Base-by-base conservation (phyloP, 2,329 filamentous ascomycete species). In the Fusarium guadeloupense region DNA sequence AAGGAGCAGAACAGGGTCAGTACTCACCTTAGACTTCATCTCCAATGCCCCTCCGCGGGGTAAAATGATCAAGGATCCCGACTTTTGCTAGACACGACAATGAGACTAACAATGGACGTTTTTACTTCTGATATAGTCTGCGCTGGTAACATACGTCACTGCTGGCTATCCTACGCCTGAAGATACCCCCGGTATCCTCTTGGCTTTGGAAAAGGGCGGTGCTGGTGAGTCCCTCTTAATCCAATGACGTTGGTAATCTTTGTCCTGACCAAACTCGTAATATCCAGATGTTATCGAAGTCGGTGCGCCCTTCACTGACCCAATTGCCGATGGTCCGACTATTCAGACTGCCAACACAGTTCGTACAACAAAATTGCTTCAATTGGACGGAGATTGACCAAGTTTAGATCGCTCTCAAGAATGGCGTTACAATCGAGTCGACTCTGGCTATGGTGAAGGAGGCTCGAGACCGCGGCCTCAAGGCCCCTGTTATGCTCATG, bases 251-350 rank as follows among this genome's bases (percentile, higher is more conserved):
- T 39, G 20, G 21, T 30, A 40, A 54, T 23, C 21, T 62, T 31
- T 25, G 37, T 39, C 34, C 38, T 69, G 48, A 68, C 44, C 28
- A 26, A 37, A 42, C 4, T 23, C 33, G 34, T 44, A 38, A 39
- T 26, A 25, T 34, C 35, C 45, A 77, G 95, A 99, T 76, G 82
- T 99, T 58, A 96, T 99, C 71, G 95, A 99, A 78, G 87, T 99
- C 67, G 95, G 94, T 62, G 88, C 97, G 52, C 95, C 95, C 46
- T 99, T 99, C 80, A 97, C 94, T 71, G 95, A 99, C 76, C 95
- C 95, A 54, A 98, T 98, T 77, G 95, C 94, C 68, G 95, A 99
- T 77, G 95, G 95, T 23, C 95, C 95, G 30, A 97, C 93, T 5
- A 98, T 99, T 67, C 95, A 99, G 80, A 95, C 88, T 62, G 87